Conservation (phyloP, 495 filamentous ascomycete species). For the Penicillium ucsense region DNA sequence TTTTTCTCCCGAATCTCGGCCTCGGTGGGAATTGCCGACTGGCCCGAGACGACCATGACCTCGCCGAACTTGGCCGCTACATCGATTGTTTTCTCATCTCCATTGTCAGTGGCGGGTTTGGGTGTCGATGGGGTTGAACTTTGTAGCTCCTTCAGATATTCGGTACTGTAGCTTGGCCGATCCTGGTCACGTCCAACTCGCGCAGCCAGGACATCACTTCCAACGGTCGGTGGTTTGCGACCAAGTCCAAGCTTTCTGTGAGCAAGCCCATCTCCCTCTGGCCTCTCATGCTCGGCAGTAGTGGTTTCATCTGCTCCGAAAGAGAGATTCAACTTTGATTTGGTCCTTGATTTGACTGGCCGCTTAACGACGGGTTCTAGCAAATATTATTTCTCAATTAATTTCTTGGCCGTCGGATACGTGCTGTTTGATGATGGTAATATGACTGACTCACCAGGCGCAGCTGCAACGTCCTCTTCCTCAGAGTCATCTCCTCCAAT, state of each 20-base stretch:
- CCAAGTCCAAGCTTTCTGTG: slow-evolving; percentile 65
- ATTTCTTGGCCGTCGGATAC: background rate
- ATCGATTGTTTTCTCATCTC: slow-evolving; percentile 55
- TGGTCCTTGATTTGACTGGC: slow-evolving; percentile 41
- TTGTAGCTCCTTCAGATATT: slow-evolving; percentile 76
- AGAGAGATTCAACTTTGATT: slow-evolving; percentile 59
- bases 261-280: slow-evolving; percentile 48
- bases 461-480: slow-evolving; percentile 34
- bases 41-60: slow-evolving; percentile 25
- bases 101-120: slow-evolving; percentile 43
- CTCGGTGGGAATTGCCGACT: slow-evolving; percentile 60
- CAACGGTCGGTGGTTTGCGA: slow-evolving; percentile 42
- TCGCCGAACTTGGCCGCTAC: slow-evolving; percentile 55
- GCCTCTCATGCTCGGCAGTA: slow-evolving; percentile 43
- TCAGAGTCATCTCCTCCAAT: slow-evolving; percentile 62
- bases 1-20: slow-evolving; percentile 93
- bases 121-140: slow-evolving; percentile 73
- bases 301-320: slow-evolving; percentile 58
- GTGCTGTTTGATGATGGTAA: too few relatives aligned
- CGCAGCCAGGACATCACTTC: slow-evolving; percentile 38
- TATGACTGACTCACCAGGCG: slow-evolving; percentile 16
- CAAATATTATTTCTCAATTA: slow-evolving; percentile 9
- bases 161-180: slow-evolving; percentile 74
- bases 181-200: slow-evolving; percentile 55
- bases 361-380: slow-evolving; percentile 32